These are phyloP conservation scores for Phytophthora hibernalis DNA, from an alignment of 352 stramenopile species.

Conservation along the genomic window DNA sequence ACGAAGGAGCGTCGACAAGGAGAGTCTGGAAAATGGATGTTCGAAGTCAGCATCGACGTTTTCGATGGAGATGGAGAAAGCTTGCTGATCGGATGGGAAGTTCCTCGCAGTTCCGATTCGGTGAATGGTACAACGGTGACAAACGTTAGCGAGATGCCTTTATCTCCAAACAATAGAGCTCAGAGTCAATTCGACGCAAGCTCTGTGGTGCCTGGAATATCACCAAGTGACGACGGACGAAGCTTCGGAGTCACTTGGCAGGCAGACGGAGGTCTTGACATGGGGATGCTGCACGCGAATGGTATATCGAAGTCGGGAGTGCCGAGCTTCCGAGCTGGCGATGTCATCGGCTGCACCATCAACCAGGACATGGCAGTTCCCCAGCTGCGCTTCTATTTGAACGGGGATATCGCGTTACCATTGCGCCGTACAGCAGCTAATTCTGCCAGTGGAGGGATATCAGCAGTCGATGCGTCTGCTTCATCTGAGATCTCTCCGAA, in stretches of 20 bases:
- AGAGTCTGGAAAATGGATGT: conserved; percentile 84
- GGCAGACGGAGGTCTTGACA: conserved; percentile 72
- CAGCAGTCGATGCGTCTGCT: background rate
- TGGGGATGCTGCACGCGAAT: conserved; percentile 80
- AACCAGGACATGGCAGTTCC: conserved; percentile 75
- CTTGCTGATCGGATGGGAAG: conserved; percentile 81
- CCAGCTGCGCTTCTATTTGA: conserved; percentile 78
- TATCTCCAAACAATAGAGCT: conserved; percentile 6
- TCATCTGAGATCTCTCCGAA: conserved; percentile 3
- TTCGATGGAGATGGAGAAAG: conserved; percentile 74
- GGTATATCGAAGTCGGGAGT: conserved; percentile 70
- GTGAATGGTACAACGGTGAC: background rate
- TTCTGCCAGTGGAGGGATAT: background rate
- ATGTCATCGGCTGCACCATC: conserved; percentile 81
- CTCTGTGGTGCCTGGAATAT: conserved; percentile 65
- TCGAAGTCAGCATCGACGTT: conserved; percentile 66
- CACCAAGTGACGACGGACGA: conserved; percentile 53
- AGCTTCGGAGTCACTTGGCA: conserved; percentile 83
- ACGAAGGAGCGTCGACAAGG: conserved; percentile 77
- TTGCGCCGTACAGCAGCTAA: conserved; percentile 22
- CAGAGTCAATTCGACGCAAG: background rate
- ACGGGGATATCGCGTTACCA: conserved; percentile 73
- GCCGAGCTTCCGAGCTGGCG: conserved; percentile 67
- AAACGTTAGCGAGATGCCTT: background rate
- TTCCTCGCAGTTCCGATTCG: conserved; percentile 39